Conservation (phyloP, 2,329 filamentous ascomycete species). For the Fusarium virguliforme region DNA sequence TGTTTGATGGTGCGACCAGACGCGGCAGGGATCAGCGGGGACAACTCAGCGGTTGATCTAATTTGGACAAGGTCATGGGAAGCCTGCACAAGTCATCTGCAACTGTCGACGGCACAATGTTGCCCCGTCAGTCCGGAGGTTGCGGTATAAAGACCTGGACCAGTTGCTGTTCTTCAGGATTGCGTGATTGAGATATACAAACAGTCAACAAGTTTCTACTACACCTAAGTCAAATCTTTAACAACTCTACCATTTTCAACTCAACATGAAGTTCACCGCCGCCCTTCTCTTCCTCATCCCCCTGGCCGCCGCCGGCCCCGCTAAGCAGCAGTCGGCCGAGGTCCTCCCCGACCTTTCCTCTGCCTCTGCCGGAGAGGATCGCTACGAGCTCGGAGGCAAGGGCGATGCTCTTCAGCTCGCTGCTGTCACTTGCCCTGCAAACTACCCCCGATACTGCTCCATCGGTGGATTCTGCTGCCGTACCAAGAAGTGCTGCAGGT, state of each 20-base stretch:
- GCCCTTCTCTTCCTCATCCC: constrained; percentile 23
- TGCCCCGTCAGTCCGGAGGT: constrained; percentile 7
- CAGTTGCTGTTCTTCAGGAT: background rate
- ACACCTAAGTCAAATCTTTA: background rate
- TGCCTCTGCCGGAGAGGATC: constrained; percentile 13
- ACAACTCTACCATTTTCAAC: background rate
- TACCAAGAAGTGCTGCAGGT: constrained; percentile 35
- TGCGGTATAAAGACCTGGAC: constrained; percentile 16
- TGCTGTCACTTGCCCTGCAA: constrained; percentile 31
- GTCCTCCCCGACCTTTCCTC: constrained; percentile 31
- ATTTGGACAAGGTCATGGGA: background rate
- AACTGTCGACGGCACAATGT: constrained; percentile 21
- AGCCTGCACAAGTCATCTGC: background rate
- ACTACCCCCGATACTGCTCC: constrained; percentile 33
- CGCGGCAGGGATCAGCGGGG: background rate
- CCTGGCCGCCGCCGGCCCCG: constrained; percentile 23
- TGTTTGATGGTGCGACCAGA: constrained; percentile 3
- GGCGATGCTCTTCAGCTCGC: constrained; percentile 14
- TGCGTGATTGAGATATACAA: background rate
- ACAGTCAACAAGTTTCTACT: too few species aligned
- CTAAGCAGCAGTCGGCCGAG: constrained; percentile 19
- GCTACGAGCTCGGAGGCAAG: constrained; percentile 17
- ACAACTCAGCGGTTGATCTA: background rate
- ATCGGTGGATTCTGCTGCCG: constrained; percentile 32
- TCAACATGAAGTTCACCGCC: constrained; percentile 32